phyloP scores from a whole-genome alignment of 1,139 yeast species.

The Yamadazyma sp. region DNA sequence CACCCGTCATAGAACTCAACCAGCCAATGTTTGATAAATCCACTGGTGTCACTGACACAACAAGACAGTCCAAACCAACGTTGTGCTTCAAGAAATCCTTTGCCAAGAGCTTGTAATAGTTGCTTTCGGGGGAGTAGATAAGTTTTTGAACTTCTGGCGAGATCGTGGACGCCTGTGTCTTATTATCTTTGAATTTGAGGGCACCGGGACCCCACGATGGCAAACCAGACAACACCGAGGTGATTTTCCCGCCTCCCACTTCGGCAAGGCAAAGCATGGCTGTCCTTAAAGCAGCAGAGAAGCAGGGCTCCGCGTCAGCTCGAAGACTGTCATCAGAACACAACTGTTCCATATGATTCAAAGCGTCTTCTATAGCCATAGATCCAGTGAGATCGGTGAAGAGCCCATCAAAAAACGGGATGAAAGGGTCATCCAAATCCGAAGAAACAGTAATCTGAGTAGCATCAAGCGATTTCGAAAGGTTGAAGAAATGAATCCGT shows the following conservation, averaged over 20 bases:
- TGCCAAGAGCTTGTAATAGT: constrained; percentile 62
- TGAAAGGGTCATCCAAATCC: constrained; percentile 77
- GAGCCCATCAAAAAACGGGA: constrained; percentile 77
- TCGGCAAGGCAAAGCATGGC: constrained; percentile 62
- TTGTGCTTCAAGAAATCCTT: constrained; percentile 57
- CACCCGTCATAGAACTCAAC: constrained; percentile 72
- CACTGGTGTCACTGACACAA: constrained; percentile 63
- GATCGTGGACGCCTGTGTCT: constrained; percentile 28
- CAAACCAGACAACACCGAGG: constrained; percentile 63
- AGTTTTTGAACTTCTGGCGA: constrained; percentile 55
- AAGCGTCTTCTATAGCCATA: constrained; percentile 63
- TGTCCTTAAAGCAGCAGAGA: constrained; percentile 75
- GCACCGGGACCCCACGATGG: constrained; percentile 89
- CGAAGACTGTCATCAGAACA: constrained; percentile 36
- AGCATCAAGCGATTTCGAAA: constrained; percentile 53
- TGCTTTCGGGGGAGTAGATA: constrained; percentile 59
- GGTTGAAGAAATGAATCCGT: constrained; percentile 70
- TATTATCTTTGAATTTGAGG: constrained; percentile 54
- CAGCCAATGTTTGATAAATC: constrained; percentile 76
- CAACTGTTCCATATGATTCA: constrained; percentile 56
- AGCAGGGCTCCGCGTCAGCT: constrained; percentile 68
- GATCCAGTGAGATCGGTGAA: constrained; percentile 79
- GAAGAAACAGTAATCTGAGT: constrained; percentile 68
- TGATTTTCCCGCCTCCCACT: constrained; percentile 80
- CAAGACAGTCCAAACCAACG: constrained; percentile 76